Evolutionary conservation across 805 yeast genomes (phyloP), one percentile per base, ranked within the genome.

Genomic region (Grigorovia transvaalensis): DNA sequence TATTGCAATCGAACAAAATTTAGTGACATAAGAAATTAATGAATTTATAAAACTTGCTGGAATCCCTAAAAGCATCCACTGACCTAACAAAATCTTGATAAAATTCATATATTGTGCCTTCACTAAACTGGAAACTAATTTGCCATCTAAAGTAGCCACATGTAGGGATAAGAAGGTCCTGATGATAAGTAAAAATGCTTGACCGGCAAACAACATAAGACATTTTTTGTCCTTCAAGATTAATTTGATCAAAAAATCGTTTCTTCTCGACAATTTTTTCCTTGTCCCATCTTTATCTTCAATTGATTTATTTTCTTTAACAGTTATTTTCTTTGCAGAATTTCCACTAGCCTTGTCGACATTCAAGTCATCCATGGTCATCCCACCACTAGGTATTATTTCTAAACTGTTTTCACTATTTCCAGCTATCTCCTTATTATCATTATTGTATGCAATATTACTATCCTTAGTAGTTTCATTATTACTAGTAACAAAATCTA

Each of bases 101-200:
- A 90, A 89, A 46, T 73, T 74, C 47, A 75, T 72, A 55, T 88
- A 84, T 49, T 76, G 75, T 55, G 84, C 87, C 44, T 84, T 77
- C 30, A 90, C 86, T 58, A 90, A 74, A 1, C 87, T 80, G 0
- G 96, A 87, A 4, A 90, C 96, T 50, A 90, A 71, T 61, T 75
- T 73, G 57, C 97, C 97, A 66, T 90, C 97, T 53, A 90, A 73
- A 12, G 84, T 79, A 6, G 97, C 96, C 15, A 89, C 90, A 60
- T 82, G 82, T 47, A 90, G 74, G 2, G 96, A 84, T 29, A 90
- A 69, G 23, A 82, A 65, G 0, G 96, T 91, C 56, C 96, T 75
- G 4, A 77, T 56, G 2, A 85, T 74, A 46, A 90, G 72, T 27
- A 88, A 71, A 0, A 72, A 62, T 6, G 88, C 68, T 65, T 88